phyloP scores from a whole-genome alignment of 371 early-diverging fungal genomes.

The Entomophthora muscae region DNA sequence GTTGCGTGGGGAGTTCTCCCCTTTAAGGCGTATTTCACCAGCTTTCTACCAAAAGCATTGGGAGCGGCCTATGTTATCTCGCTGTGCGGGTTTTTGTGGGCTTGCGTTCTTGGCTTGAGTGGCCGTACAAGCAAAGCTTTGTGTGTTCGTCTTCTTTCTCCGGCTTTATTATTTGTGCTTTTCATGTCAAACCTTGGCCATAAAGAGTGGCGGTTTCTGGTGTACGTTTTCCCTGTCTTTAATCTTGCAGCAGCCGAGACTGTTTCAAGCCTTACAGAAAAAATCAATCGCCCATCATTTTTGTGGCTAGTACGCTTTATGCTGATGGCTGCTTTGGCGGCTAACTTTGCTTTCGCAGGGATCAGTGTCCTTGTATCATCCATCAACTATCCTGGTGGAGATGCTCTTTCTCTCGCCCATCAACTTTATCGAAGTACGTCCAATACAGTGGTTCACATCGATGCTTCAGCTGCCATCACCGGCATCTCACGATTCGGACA shows the following conservation, averaged over 20 bases:
- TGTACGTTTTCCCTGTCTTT: constrained; percentile 70
- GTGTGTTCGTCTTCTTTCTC: constrained; percentile 26
- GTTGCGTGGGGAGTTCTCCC: constrained; percentile 72
- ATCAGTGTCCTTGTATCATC: constrained; percentile 3
- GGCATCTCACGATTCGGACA: constrained; percentile 69
- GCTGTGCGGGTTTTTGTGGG: constrained; percentile 14
- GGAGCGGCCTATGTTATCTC: constrained; percentile 48
- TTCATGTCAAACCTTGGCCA: constrained; percentile 67
- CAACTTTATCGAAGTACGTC: background rate
- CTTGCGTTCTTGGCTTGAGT: constrained; percentile 5
- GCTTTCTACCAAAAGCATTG: constrained; percentile 55
- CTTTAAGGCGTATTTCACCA: constrained; percentile 47
- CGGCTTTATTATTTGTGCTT: constrained; percentile 32
- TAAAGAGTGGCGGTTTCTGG: constrained; percentile 94
- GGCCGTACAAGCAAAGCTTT: constrained; percentile 18
- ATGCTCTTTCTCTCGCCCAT: background rate
- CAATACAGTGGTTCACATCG: constrained; percentile 57
- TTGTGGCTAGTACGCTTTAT: background rate
- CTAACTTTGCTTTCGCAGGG: background rate
- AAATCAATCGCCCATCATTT: background rate
- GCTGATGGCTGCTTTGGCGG: background rate
- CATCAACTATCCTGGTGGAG: constrained; percentile 10
- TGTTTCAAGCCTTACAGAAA: background rate
- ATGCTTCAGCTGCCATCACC: constrained; percentile 64
- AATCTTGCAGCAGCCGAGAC: constrained; percentile 50